A percentile compares a stretch with the other conserved stretches of the same genome.
phyloP scores from a whole-genome alignment of 23 red algal genomes.

The Gracilariopsis chorda region DNA sequence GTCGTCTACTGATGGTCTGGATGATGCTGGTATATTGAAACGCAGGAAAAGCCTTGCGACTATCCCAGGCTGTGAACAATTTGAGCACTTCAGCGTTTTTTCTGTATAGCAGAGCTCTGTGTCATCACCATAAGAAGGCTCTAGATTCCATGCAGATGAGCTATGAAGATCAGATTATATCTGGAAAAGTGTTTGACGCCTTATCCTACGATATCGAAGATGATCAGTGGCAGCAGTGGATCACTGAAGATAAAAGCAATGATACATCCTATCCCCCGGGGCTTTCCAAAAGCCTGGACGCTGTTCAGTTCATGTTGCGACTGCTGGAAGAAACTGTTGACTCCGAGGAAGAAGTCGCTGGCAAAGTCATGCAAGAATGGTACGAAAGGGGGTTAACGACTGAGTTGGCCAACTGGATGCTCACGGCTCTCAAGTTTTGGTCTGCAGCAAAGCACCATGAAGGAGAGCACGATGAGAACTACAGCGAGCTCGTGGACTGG shows the following conservation, averaged over 20 bases:
- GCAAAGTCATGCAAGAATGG: background rate
- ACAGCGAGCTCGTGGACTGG: background rate
- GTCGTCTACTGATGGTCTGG: background rate
- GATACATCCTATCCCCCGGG: background rate
- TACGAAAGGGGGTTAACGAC: background rate
- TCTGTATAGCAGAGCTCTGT: background rate
- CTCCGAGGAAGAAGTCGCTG: background rate
- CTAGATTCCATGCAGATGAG: background rate
- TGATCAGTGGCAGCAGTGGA: background rate
- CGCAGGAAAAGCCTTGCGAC: constrained; percentile 7
- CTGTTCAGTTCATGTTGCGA: background rate
- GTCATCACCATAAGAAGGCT: background rate
- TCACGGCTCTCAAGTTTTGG: background rate
- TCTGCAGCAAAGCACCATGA: background rate
- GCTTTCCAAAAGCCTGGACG: background rate
- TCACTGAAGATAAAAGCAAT: background rate
- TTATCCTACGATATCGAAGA: constrained; percentile 1
- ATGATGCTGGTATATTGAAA: background rate
- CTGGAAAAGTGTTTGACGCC: background rate
- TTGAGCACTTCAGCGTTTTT: background rate
- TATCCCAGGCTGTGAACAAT: background rate
- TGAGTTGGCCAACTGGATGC: background rate
- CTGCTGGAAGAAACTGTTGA: background rate
- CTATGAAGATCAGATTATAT: background rate
- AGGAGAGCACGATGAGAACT: background rate